Percentiles rank a stretch among this genome's conserved stretches.
Evolutionary conservation across 306 rosid genomes (phyloP).

Genomic region (Morella rubra): DNA sequence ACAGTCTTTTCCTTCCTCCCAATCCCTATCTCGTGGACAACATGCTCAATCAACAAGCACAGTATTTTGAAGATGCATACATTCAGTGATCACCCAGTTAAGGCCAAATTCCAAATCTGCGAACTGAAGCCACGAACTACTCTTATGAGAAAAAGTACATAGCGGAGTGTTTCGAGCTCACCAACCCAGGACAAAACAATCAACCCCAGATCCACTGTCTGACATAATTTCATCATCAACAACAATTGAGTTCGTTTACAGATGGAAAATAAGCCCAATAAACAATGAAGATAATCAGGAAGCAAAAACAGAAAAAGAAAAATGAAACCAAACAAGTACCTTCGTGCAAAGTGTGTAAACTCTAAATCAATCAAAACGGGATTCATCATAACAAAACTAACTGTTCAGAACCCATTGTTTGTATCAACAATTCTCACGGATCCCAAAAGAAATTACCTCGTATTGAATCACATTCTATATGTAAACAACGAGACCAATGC

Average conservation of each 20-base stretch:
- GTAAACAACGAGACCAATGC: slow-evolving; percentile 30
- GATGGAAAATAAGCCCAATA: slow-evolving; percentile 19
- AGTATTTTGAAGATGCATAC: slow-evolving; percentile 20
- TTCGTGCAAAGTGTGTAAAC: slow-evolving; percentile 23
- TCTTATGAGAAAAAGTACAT: not conserved
- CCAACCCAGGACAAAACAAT: slow-evolving; percentile 22
- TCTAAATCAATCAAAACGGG: slow-evolving; percentile 29
- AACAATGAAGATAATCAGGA: slow-evolving; percentile 16
- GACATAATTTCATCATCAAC: slow-evolving; percentile 16
- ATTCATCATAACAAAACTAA: slow-evolving; percentile 30
- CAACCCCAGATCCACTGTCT: slow-evolving; percentile 47
- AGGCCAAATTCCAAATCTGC: not conserved
- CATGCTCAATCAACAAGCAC: slow-evolving; percentile 3
- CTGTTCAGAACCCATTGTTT: slow-evolving; percentile 31
- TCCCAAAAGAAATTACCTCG: slow-evolving; percentile 16
- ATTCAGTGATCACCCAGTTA: slow-evolving; percentile 14
- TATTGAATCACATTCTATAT: slow-evolving; percentile 16
- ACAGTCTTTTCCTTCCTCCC: slow-evolving; percentile 8
- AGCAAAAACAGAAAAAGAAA: slow-evolving; percentile 21
- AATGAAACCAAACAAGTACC: slow-evolving; percentile 28
- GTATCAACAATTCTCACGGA: slow-evolving; percentile 25
- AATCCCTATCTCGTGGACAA: not conserved
- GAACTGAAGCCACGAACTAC: slow-evolving; percentile 14
- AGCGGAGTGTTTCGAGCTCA: slow-evolving; percentile 19
- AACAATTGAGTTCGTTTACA: slow-evolving; percentile 14